Conservation (phyloP, 768 basidiomycete species). For the Pisolithus microcarpus region DNA sequence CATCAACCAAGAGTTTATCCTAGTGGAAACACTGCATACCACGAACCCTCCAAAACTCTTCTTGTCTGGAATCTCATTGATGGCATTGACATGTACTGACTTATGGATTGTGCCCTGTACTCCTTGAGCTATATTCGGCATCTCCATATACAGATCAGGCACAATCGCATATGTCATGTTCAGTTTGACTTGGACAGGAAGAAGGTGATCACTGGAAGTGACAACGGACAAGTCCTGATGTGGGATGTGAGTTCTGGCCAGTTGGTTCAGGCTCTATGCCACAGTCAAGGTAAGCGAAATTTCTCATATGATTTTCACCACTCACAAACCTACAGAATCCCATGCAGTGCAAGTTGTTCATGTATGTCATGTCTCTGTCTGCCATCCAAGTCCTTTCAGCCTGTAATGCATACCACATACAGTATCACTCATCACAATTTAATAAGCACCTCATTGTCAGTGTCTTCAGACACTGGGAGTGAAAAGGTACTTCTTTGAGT, state of each 20-base stretch:
- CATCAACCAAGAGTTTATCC: too few species aligned
- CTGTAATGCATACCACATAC: too few species aligned
- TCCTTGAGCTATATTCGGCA: background rate
- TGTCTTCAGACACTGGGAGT: background rate
- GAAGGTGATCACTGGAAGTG: background rate
- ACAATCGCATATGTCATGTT: background rate
- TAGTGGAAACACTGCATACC: background rate
- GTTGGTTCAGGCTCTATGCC: background rate
- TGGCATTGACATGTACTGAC: background rate
- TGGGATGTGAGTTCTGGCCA: background rate
- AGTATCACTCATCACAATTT: background rate
- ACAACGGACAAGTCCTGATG: background rate
- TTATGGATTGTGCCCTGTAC: background rate
- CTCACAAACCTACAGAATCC: too few species aligned
- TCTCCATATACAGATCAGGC: background rate
- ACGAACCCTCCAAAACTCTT: background rate
- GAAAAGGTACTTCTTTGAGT: background rate
- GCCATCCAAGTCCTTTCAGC: background rate
- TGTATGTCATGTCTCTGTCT: background rate
- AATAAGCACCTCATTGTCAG: background rate
- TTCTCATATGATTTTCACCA: background rate
- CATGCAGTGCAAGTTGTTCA: background rate
- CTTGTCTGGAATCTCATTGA: slow-evolving; percentile 2
- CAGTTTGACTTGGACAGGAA: background rate
- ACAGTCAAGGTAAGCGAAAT: background rate